Base-by-base conservation (phyloP, 306 rosid genomes). In the Cucumis melo region DNA sequence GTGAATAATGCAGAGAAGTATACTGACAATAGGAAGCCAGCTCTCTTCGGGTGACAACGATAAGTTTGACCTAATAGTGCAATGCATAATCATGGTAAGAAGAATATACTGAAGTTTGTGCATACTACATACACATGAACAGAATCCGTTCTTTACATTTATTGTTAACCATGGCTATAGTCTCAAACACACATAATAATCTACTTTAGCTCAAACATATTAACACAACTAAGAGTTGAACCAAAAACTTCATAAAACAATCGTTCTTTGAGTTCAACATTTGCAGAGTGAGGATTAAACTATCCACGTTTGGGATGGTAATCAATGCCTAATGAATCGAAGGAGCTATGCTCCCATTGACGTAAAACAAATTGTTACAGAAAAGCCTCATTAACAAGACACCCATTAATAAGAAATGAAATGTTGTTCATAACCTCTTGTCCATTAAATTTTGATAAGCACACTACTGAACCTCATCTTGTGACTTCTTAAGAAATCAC, bases 21-120 rank as follows among this genome's bases (percentile, higher is more conserved):
- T 90, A 89, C 99, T 90, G 64, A 89, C 93, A 75, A 94, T 87
- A 39, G 98, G 97, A 79, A 91, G 87, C 98, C 97, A 94, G 74
- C 96, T 91, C 63, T 94, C 98, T 75, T 94, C 96, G 2, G 96
- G 95, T 1, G 96, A 92, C 65, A 92, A 36, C 1, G 91, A 87
- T 80, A 94, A 83, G 83, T 92, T 94, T 55, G 97, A 80, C 87
- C 97, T 94, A 80, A 78, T 60, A 77, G 15, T 2, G 21, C 14
- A 32, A 23, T 27, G 23, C 13, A 48, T 15, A 71, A 46, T 71
- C 27, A 71, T 46, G 76, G 57, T 71, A 21, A 48, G 76, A 46
- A 71, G n/a, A 48, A 48, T 8, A 2, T 21, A 71, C 8, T 71
- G 75, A 50, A 8, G 57, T 6, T 8, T 48, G 8, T 20, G 42